Evolutionary conservation across 306 rosid species (phyloP).

Genomic region (Medicago lupulina): DNA sequence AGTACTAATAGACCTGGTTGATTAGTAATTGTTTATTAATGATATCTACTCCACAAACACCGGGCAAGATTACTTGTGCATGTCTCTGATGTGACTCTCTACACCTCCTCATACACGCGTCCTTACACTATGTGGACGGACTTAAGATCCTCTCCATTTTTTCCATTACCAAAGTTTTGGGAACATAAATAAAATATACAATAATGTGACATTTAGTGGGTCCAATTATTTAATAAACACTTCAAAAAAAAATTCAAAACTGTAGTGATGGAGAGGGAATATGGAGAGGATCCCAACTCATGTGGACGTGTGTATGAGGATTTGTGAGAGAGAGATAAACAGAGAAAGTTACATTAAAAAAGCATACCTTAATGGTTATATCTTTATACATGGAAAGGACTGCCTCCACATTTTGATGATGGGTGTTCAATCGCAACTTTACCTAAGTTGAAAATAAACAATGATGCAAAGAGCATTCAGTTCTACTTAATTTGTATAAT

Average conservation of each 20-base stretch:
- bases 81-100: background rate
- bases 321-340: too few relatives aligned
- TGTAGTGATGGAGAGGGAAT: too few relatives aligned
- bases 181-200: too few relatives aligned
- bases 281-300: background rate
- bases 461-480: conserved; percentile 25
- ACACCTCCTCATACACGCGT: too few relatives aligned
- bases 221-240: too few relatives aligned
- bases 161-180: too few relatives aligned
- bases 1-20: background rate
- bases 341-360: background rate
- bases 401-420: conserved; percentile 88
- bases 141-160: too few relatives aligned
- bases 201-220: too few relatives aligned
- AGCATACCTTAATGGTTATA: conserved; percentile 69
- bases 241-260: too few relatives aligned
- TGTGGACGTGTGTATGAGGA: background rate
- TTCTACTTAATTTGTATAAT: conserved; percentile 3
- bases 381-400: conserved; percentile 79
- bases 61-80: background rate
- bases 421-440: conserved; percentile 81
- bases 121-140: too few relatives aligned
- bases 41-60: background rate
- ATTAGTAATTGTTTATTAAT: conserved; percentile 5
- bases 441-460: conserved; percentile 60